Conservation (phyloP, 805 yeast genomes). For the Teunomyces panamensis region DNA sequence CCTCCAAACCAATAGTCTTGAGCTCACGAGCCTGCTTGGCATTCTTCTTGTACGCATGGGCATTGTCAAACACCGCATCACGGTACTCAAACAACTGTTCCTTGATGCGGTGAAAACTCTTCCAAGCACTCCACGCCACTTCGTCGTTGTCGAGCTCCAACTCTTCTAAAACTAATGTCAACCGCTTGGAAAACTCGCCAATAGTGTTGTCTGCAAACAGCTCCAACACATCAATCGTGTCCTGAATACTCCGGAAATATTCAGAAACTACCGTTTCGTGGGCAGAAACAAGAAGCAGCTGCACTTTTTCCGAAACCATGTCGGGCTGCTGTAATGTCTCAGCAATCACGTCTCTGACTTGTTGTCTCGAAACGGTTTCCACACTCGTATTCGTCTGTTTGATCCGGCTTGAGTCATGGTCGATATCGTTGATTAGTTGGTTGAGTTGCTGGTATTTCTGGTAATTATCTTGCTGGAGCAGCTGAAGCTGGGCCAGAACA, state of each 20-base stretch:
- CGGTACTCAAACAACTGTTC: conserved; percentile 52
- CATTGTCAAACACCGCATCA: conserved; percentile 43
- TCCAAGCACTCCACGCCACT: conserved; percentile 38
- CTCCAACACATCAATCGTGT: conserved; percentile 63
- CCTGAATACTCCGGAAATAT: conserved; percentile 33
- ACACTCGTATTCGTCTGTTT: conserved; percentile 14
- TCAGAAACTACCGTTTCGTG: conserved; percentile 25
- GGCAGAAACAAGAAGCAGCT: conserved; percentile 20
- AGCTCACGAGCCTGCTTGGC: conserved; percentile 4
- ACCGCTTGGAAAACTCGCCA: conserved; percentile 59
- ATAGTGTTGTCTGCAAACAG: conserved; percentile 70
- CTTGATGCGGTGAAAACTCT: conserved; percentile 55
- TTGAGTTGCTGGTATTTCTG: conserved; percentile 29
- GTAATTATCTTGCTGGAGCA: conserved; percentile 27
- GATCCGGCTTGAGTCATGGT: conserved; percentile 33
- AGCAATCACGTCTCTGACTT: conserved; percentile 33
- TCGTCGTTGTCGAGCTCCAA: conserved; percentile 31
- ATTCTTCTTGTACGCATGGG: conserved; percentile 18
- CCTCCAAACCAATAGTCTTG: conserved; percentile 31
- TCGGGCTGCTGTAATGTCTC: conserved; percentile 23
- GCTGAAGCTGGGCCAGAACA: conserved; percentile 24
- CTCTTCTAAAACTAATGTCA: conserved; percentile 50
- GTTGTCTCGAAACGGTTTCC: conserved; percentile 29
- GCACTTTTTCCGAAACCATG: conserved; percentile 19
- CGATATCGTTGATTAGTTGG: conserved; percentile 26